These are phyloP conservation scores for Trametes cinnabarina DNA, from an alignment of 768 basidiomycete species.

Conservation along the genomic window DNA sequence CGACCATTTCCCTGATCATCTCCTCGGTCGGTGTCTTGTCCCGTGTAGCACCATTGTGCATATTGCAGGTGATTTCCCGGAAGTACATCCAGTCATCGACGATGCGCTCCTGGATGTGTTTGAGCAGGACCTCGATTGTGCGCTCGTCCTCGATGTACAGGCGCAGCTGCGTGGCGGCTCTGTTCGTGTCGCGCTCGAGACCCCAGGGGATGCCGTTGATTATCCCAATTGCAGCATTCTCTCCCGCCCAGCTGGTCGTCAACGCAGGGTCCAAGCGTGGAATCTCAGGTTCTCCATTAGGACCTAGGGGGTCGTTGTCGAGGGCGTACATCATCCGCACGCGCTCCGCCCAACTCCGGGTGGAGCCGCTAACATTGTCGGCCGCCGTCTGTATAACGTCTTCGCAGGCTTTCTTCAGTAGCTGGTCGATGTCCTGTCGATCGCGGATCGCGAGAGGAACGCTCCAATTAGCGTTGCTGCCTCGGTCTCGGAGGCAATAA, in stretches of 20 bases:
- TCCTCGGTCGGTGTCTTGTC: slow-evolving; percentile 20
- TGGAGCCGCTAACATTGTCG: slow-evolving; percentile 51
- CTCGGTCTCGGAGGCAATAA: not conserved
- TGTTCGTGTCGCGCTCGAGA: slow-evolving; percentile 50
- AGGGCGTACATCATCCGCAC: slow-evolving; percentile 28
- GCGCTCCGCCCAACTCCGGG: slow-evolving; percentile 63
- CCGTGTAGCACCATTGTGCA: slow-evolving; percentile 15
- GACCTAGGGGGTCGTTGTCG: slow-evolving; percentile 28
- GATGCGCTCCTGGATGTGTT: slow-evolving; percentile 73
- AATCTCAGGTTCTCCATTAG: slow-evolving; percentile 9
- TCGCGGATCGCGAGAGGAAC: not conserved
- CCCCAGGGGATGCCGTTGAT: not conserved
- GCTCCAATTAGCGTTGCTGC: slow-evolving; percentile 1
- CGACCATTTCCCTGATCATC: slow-evolving; percentile 18
- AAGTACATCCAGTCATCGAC: slow-evolving; percentile 75
- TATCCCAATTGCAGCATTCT: not conserved
- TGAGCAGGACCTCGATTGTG: slow-evolving; percentile 74
- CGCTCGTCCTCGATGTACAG: slow-evolving; percentile 80
- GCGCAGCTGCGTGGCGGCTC: slow-evolving; percentile 56
- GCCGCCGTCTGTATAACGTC: slow-evolving; percentile 69
- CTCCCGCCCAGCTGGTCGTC: slow-evolving; percentile 2
- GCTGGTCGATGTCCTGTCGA: slow-evolving; percentile 78
- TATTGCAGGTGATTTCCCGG: slow-evolving; percentile 31
- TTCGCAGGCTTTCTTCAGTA: slow-evolving; percentile 83
- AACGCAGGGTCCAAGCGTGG: slow-evolving; percentile 4